Base-by-base conservation (phyloP, 2,329 filamentous ascomycete genomes). In the Chaetothyriales sp. region DNA sequence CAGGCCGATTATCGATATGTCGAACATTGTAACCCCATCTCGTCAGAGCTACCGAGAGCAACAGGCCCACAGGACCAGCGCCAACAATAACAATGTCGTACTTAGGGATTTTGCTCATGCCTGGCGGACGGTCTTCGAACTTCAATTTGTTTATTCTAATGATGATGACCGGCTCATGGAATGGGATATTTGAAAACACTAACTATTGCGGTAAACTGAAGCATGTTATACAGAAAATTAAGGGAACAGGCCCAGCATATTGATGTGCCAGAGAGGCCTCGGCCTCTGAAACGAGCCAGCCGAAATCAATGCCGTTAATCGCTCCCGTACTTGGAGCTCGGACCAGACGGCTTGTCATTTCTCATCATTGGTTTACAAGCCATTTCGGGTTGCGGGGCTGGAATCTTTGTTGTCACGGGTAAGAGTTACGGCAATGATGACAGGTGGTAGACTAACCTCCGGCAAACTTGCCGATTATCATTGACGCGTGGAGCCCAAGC, bases 11-110 rank as follows among this genome's bases (percentile, higher is more conserved):
- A 70, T 95, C 89, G 64, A 95, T 88, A 70, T 95, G 88, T 74
- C 90, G 94, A 68, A 95, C 87, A 67, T 81, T 88, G 75, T 95
- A 95, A 18, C 89, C 89, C 87, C 89, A 95, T 72, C 89, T 77
- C 55, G 87, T 86, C 56, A 95, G 77, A 65, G 86, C 90, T 28
- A 89, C 89, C 7, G 88, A 92, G 20, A 95, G 77, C 70, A 94
- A 82, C 53, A 95, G 78, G 51, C 89, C 89, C 43, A 89, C 88
- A 3, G 89, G 89, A 15, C 89, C 89, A 51, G 89, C 89, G 58
- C 89, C 89, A 51, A 95, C 77, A 59, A 95, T 89, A 60, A 95
- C 88, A 48, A 77, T 77, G 62, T 85, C 82, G 47, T 58, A 59
- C 46, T 55, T 51, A 28, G 56, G 52, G 48, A 56, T 54, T 37